Base-by-base conservation (phyloP, 805 yeast species). In the Candida jianshihensis region DNA sequence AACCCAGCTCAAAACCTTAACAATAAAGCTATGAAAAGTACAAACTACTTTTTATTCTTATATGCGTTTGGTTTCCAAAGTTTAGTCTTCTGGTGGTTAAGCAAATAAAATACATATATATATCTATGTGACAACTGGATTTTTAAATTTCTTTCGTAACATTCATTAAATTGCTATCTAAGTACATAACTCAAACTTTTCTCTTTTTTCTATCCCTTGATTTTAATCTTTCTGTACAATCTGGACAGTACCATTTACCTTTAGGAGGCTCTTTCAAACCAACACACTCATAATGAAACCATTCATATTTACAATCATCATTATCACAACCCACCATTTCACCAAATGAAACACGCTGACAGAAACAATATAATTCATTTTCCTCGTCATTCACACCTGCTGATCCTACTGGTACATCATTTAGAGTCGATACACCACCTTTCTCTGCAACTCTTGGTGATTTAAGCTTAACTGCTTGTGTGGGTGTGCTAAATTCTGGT, bases 241-340 rank as follows among this genome's bases (percentile, higher is more conserved):
- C 82, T 0, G 96, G 86, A 63, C 98, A 90, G 57, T 78, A 89
- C 98, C 98, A 90, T 33, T 83, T 81, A 15, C 92, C 95, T 51
- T 78, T 77, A 3, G 97, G 97, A 5, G 95, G 96, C 35, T 78
- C 80, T 15, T 78, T 79, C 41, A 90, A 65, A 1, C 95, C 95
- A 29, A 90, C 96, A 66, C 98, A 92, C 38, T 79, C 81, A 70
- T 89, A 90, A 60, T 92, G 98, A 63, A 90, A 90, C 97, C 97
- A 90, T 56, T 87, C 96, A 46, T 70, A 78, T 53, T 78, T 75
- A 65, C 98, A 92, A 48, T 81, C 78, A 18, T 81, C 82, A 44
- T 87, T 84, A 56, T 90, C 98, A 61, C 98, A 90, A 0, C 92
- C 97, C 46, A 90, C 86, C 98, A 90, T 90, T 50, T 81, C 86